Conservation (phyloP, 495 filamentous ascomycete species). For the Podospora pseudoanserina region DNA sequence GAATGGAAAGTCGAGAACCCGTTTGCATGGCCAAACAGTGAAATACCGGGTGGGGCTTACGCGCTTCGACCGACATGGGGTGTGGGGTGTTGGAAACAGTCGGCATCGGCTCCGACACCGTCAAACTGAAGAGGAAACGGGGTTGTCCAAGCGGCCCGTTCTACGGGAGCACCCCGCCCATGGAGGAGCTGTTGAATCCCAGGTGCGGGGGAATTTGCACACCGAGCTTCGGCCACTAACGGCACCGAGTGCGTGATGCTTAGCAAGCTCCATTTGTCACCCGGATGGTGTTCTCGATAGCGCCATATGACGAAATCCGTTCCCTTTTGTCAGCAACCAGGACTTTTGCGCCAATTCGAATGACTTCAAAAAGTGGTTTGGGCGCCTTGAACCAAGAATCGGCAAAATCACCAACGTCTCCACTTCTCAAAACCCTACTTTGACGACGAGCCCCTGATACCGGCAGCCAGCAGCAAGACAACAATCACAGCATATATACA, state of each 20-base stretch:
- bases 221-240: background rate
- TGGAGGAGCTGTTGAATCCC: background rate
- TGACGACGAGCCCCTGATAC: background rate
- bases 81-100: background rate
- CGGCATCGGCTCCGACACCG: background rate
- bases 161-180: too few relatives aligned
- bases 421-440: background rate
- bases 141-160: too few relatives aligned
- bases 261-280: constrained; percentile 9
- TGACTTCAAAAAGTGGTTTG: background rate
- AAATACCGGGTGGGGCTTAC: background rate
- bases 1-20: background rate
- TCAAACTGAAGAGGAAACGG: background rate
- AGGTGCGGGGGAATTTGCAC: background rate
- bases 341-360: background rate
- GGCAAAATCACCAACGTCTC: background rate
- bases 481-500: background rate
- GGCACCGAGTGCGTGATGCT: background rate
- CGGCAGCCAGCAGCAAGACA: background rate
- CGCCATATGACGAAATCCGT: constrained; percentile 29
- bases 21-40: background rate
- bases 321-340: constrained; percentile 10
- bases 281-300: constrained; percentile 14
- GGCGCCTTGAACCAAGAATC: background rate
- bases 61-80: too few relatives aligned